phyloP scores from a whole-genome alignment of 768 basidiomycete species.

The Lactarius evosmus region DNA sequence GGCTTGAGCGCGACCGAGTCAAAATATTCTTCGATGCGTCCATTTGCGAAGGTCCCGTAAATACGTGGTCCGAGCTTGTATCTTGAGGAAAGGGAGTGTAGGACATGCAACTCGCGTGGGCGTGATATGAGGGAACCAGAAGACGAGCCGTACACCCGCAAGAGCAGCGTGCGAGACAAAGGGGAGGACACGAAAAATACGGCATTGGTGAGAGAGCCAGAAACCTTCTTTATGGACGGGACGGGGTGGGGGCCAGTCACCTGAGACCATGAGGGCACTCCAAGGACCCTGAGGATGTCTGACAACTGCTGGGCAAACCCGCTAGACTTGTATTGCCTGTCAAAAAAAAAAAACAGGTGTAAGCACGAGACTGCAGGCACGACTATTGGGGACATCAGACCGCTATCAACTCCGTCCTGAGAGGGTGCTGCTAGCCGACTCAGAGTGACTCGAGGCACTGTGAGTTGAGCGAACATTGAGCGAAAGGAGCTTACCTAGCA shows the following conservation, averaged over 20 bases:
- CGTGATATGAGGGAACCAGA: constrained; percentile 87
- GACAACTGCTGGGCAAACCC: constrained; percentile 55
- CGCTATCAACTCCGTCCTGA: constrained; percentile 30
- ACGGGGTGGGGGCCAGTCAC: constrained; percentile 44
- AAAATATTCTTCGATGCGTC: constrained; percentile 94
- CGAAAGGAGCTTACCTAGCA: constrained; percentile 59
- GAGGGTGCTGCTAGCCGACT: constrained; percentile 17
- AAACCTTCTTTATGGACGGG: constrained; percentile 72
- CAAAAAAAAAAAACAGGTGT: constrained; percentile 24
- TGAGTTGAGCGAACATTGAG: constrained; percentile 22
- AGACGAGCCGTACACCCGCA: constrained; percentile 90
- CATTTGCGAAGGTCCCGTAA: constrained; percentile 94
- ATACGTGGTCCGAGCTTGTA: constrained; percentile 90
- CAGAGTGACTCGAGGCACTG: constrained; percentile 27
- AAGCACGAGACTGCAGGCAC: constrained; percentile 33
- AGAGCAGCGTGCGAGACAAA: constrained; percentile 63
- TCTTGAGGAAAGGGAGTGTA: constrained; percentile 83
- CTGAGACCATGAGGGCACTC: constrained; percentile 57
- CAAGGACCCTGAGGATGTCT: constrained; percentile 51
- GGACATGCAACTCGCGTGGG: constrained; percentile 76
- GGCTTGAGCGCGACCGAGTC: constrained; percentile 78
- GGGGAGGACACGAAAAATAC: constrained; percentile 93
- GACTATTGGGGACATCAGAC: constrained; percentile 38
- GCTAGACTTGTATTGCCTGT: constrained; percentile 62
- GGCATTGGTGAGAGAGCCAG: constrained; percentile 91